phyloP scores from a whole-genome alignment of 768 basidiomycete species.

The Mycena vulgaris region DNA sequence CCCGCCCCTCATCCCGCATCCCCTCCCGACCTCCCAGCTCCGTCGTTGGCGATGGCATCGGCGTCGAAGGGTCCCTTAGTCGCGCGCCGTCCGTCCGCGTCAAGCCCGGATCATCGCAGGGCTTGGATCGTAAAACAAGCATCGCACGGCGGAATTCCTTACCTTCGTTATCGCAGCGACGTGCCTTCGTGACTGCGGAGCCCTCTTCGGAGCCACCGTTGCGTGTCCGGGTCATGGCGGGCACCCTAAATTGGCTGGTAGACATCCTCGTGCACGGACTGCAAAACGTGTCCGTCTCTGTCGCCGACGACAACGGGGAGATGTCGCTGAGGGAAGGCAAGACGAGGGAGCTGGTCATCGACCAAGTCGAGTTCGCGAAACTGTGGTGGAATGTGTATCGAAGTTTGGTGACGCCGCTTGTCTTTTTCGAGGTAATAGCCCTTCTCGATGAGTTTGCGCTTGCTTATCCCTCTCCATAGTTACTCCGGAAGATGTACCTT shows the following conservation, averaged over 20 bases:
- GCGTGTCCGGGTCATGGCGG: constrained; percentile 84
- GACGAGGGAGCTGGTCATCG: constrained; percentile 80
- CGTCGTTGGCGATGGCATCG: constrained; percentile 57
- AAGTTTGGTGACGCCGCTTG: constrained; percentile 84
- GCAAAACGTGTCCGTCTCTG: constrained; percentile 82
- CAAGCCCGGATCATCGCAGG: constrained; percentile 77
- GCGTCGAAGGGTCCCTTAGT: constrained; percentile 61
- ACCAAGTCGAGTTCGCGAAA: constrained; percentile 78
- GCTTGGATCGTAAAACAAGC: constrained; percentile 84
- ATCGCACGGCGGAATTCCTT: constrained; percentile 82
- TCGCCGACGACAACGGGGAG: constrained; percentile 91
- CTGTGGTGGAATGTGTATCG: constrained; percentile 91
- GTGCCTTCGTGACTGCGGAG: constrained; percentile 72
- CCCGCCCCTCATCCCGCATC: constrained; percentile 71
- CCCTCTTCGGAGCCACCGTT: constrained; percentile 79
- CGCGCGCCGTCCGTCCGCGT: constrained; percentile 86
- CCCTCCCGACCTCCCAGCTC: constrained; percentile 83
- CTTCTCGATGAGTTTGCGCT: constrained; percentile 5
- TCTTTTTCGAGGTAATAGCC: constrained; percentile 84
- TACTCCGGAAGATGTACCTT: constrained; percentile 82
- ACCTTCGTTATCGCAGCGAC: constrained; percentile 79
- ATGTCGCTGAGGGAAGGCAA: constrained; percentile 83
- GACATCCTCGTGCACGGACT: constrained; percentile 85
- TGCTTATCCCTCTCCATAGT: constrained; percentile 54
- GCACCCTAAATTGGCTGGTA: constrained; percentile 82